Evolutionary conservation across 345 rosid genomes (phyloP), one percentile per base, ranked within the genome.

Genomic region (Sapria himalayana): DNA sequence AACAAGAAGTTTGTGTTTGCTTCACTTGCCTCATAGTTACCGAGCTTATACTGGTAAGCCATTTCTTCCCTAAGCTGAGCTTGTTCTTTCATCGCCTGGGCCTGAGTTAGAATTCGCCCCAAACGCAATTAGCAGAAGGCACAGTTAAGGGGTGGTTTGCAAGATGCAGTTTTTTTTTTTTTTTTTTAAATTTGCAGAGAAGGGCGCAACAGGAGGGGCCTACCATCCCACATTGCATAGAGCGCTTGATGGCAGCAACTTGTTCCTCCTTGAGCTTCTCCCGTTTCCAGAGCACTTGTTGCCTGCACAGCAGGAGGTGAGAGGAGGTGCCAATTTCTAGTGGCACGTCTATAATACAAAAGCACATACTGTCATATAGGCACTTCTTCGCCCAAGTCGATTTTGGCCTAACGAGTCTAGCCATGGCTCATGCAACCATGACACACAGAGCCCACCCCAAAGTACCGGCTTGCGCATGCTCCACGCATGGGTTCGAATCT

Each of bases 211-310:
- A 23, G 2, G 29, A 47, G 49, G 49, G 14, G 55, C 85, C 52
- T 13, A 89, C 98, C 98, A 89, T 78, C 76, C 98, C 98, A 38
- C 85, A 61, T 76, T 89, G 89, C 98, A 89, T 89, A 11, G 92
- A 66, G 5, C 22, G 54, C 61, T 82, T 86, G 29, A 86, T 67
- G 37, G 76, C 64, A 48, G 64, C 54, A 18, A 89, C 85, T 67
- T 81, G 55, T 55, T 72, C 64, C 66, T 82, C 98, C 74, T 89
- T 89, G 17, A 70, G 85, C 69, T 60, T 89, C 53, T 89, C 98
- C 38, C 94, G 80, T 56, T 63, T 81, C 41, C 45, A 62, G 51
- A 61, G 56, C 73, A 74, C 34, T 55, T 89, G 94, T 52, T 51
- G 74, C 70, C 98, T 89, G 81, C 29, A 55, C n/a, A n/a, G n/a